Conservation (phyloP, 2,329 filamentous ascomycete genomes). For the Herpotrichia juniperi region DNA sequence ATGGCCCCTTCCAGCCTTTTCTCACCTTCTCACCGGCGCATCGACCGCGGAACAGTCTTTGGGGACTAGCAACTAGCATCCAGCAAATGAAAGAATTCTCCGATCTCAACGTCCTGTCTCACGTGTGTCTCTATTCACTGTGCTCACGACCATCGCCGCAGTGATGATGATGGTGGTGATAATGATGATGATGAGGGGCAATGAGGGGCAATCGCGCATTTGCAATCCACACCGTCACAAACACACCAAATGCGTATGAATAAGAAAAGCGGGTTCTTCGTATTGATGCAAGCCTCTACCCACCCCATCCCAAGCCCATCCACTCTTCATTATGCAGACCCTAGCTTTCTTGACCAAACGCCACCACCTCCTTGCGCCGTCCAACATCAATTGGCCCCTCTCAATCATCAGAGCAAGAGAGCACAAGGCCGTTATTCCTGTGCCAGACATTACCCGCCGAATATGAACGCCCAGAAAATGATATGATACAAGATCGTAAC, state of each 20-base stretch:
- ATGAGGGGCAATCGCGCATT: not conserved
- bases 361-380: conserved; percentile 10
- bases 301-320: conserved; percentile 12
- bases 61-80: not conserved
- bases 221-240: not conserved
- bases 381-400: conserved; percentile 7
- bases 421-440: conserved; percentile 20
- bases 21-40: not conserved
- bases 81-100: not conserved
- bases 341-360: conserved; percentile 22
- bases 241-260: not conserved
- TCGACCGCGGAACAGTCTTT: not conserved
- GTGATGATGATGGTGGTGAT: not conserved
- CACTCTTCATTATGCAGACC: conserved; percentile 34
- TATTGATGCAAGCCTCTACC: conserved; percentile 32
- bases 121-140: conserved; percentile 11
- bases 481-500: conserved; percentile 34
- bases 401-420: conserved; percentile 1
- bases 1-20: not conserved
- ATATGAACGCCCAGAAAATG: conserved; percentile 27
- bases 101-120: conserved; percentile 1
- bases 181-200: not conserved
- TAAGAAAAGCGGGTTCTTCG: conserved; percentile 16
- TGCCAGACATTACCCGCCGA: not conserved
- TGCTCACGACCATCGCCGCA: not conserved